phyloP scores from a whole-genome alignment of 140 eudicot species.

The Bidens hawaiensis region DNA sequence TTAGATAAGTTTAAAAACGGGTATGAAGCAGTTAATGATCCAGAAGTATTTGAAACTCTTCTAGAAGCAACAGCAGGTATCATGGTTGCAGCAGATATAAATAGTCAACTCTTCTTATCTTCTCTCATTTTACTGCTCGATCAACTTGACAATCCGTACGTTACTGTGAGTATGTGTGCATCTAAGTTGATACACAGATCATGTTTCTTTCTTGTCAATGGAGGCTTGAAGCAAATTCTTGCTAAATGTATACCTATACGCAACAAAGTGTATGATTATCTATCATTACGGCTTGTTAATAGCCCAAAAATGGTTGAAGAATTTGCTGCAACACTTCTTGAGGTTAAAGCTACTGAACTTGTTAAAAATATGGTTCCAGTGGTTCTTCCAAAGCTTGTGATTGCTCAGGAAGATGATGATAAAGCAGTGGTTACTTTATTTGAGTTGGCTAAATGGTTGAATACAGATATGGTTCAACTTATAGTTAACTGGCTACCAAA shows the following conservation, averaged over 20 bases:
- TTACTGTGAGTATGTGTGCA: constrained; percentile 65
- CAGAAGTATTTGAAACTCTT: constrained; percentile 71
- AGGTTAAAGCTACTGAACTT: constrained; percentile 66
- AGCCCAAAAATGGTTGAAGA: constrained; percentile 77
- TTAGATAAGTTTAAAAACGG: constrained; percentile 72
- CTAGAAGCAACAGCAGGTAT: constrained; percentile 75
- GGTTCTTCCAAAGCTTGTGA: constrained; percentile 89
- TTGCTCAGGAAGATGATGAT: constrained; percentile 54
- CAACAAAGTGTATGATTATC: constrained; percentile 63
- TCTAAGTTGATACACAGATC: constrained; percentile 59
- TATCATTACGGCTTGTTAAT: constrained; percentile 56
- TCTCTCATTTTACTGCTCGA: constrained; percentile 73
- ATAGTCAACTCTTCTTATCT: constrained; percentile 64
- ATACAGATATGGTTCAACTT: constrained; percentile 74
- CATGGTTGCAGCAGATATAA: constrained; percentile 63
- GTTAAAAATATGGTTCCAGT: constrained; percentile 80
- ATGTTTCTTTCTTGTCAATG: constrained; percentile 62
- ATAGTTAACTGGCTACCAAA: constrained; percentile 73
- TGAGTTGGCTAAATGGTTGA: constrained; percentile 61
- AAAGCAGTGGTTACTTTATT: constrained; percentile 51
- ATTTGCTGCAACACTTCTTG: constrained; percentile 82
- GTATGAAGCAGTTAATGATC: constrained; percentile 63
- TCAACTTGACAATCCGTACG: constrained; percentile 73
- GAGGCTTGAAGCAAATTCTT: constrained; percentile 72
- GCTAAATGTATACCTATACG: constrained; percentile 51